Evolutionary conservation across 2,329 filamentous ascomycete species (phyloP), one percentile per base, ranked within the genome.

Genomic region (Diplocarpon mali): DNA sequence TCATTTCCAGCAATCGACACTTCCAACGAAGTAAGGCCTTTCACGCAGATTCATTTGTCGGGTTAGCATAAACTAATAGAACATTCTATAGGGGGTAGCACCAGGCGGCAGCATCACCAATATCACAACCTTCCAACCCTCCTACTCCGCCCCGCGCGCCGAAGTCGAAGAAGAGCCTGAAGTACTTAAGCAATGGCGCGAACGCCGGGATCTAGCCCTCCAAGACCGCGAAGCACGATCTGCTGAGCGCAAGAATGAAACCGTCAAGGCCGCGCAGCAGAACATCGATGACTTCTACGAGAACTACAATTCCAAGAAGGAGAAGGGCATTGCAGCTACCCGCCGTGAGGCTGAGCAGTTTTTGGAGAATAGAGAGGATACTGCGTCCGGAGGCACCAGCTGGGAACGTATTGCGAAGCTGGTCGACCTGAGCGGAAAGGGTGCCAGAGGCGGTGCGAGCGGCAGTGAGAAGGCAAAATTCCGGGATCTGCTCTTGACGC

Each of bases 271-370:
- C 57, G 92, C 92, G 10, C 87, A 88, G 62, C 77, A 89, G 63
- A 92, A 93, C 65, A 94, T 98, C 53, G 92, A 98, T 64, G 92
- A 95, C 64, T 98, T 96, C 69, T 98, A 98, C 72, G 89, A 95
- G 62, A 95, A 95, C 68, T 98, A 98, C 73, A 96, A 96, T 71
- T 81, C 83, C 66, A 95, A 95, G 71, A 90, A 92, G 65, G 92
- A 98, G 65, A 96, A 96, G 75, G 78, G 77, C 48, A 83, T 95
- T 55, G 73, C 83, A 16, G 86, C 94, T 70, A 92, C 90, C 45
- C 79, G 83, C 59, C 83, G 85, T 64, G 92, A 98, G 57, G 92
- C 90, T 6, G 90, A 96, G 60, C 80, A 95, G 62, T 98, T 96
- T 66, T 69, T 96, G 38, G 81, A 77, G 44, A 88, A 73, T 65